phyloP scores from a whole-genome alignment of 2,329 filamentous ascomycete genomes.

The Xylariaceae sp. region DNA sequence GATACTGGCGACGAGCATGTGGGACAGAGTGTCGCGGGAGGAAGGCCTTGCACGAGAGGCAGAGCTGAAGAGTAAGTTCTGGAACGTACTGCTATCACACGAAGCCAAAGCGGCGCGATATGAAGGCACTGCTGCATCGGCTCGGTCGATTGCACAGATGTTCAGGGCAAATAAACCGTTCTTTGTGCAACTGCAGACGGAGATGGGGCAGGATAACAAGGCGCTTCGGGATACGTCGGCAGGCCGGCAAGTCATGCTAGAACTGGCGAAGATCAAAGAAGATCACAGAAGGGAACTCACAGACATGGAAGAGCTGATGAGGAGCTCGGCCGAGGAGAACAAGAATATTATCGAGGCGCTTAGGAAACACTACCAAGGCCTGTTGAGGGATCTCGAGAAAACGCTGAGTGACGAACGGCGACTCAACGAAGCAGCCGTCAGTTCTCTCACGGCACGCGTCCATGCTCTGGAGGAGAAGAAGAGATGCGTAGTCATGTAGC shows the following conservation, averaged over 20 bases:
- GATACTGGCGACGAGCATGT: constrained; percentile 42
- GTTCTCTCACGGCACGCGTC: constrained; percentile 26
- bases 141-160: constrained; percentile 19
- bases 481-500: constrained; percentile 29
- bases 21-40: constrained; percentile 35
- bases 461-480: constrained; percentile 23
- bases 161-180: constrained; percentile 58
- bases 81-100: constrained; percentile 34
- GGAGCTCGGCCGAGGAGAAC: constrained; percentile 27
- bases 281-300: constrained; percentile 56
- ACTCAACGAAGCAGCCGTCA: constrained; percentile 29
- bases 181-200: constrained; percentile 64
- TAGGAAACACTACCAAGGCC: constrained; percentile 27
- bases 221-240: constrained; percentile 44
- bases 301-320: constrained; percentile 47
- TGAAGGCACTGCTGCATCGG: constrained; percentile 25
- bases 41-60: constrained; percentile 28
- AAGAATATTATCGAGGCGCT: constrained; percentile 26
- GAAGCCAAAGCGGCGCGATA: constrained; percentile 30
- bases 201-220: constrained; percentile 56
- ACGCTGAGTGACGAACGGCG: constrained; percentile 28
- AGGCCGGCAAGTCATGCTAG: constrained; percentile 53
- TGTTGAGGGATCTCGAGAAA: constrained; percentile 26
- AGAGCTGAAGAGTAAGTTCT: constrained; percentile 38
- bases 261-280: constrained; percentile 52